phyloP scores from a whole-genome alignment of 768 basidiomycete genomes.

The Amanita phalloides region DNA sequence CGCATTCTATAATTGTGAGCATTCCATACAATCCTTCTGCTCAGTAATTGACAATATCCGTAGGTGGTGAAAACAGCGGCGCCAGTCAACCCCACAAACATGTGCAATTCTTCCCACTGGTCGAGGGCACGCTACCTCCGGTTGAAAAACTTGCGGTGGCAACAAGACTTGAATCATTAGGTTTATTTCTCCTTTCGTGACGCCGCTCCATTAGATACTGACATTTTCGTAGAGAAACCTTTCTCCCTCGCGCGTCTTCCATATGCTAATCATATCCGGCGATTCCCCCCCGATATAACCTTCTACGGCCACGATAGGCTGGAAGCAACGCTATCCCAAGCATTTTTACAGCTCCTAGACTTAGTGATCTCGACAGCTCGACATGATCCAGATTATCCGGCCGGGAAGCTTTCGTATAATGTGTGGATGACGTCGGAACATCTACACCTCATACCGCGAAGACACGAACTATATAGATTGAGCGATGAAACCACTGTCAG shows the following conservation, averaged over 20 bases:
- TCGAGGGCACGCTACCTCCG: conserved; percentile 54
- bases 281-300: conserved; percentile 37
- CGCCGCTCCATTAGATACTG: background rate
- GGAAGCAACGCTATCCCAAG: conserved; percentile 38
- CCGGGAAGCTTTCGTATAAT: conserved; percentile 71
- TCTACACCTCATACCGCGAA: conserved; percentile 78
- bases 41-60: background rate
- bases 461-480: conserved; percentile 46
- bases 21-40: background rate
- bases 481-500: conserved; percentile 49
- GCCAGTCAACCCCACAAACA: conserved; percentile 91
- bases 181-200: conserved; percentile 20
- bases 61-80: conserved; percentile 65
- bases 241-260: conserved; percentile 59
- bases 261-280: conserved; percentile 73
- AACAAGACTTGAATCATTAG: conserved; percentile 45
- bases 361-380: conserved; percentile 65
- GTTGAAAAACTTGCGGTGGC: conserved; percentile 60
- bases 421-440: conserved; percentile 75
- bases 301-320: conserved; percentile 31
- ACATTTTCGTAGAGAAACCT: conserved; percentile 44
- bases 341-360: conserved; percentile 69
- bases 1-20: conserved; percentile 86
- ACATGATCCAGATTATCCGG: conserved; percentile 50
- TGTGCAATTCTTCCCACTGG: conserved; percentile 71